Base-by-base conservation (phyloP, 257 asterid genomes). In the Gardenia jasminoides region DNA sequence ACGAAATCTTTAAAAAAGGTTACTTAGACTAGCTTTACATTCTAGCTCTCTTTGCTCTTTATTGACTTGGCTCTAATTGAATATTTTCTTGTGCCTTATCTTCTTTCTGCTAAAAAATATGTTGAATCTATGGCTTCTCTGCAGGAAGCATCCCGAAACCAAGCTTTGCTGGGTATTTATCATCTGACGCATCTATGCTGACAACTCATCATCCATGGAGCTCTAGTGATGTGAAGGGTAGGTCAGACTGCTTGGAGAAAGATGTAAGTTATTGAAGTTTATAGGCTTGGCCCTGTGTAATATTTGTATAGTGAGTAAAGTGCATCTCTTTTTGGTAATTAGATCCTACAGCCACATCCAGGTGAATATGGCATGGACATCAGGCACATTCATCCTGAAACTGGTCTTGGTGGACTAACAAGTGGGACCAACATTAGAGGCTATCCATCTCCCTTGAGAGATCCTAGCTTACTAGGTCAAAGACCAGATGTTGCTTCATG, bases 141-240 rank as follows among this genome's bases (percentile, higher is more conserved):
- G 50, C 76, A 86, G 92, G 87, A 56, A 83, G 76, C 92, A 70
- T 76, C 66, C 84, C 82, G 19, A 84, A 67, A 76, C 67, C 85
- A 39, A 85, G 73, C 76, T 85, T 88, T 84, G 90, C 92, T 16
- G 94, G 94, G 50, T 81, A 87, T 83, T 80, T 86, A 64, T 48
- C 90, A n/a, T 82, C 93, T 2, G 94, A 92, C 80, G 76, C 85
- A 31, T 83, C 97, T 80, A 71, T 85, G 24, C 65, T 84, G 78
- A 80, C 84, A 44, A 69, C 86, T 78, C 76, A 79, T 79, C 80
- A 81, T 76, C 85, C 83, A 36, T 75, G 88, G 85, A 81, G 89
- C 83, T 83, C 91, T 72, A 78, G 58, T 39, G 87, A 85, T 77
- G 77, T 69, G 59, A 86, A 75, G 78, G 74, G 80, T 71, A 72